Evolutionary conservation across 768 basidiomycete species (phyloP).

Genomic region (Amanita rimosa): DNA sequence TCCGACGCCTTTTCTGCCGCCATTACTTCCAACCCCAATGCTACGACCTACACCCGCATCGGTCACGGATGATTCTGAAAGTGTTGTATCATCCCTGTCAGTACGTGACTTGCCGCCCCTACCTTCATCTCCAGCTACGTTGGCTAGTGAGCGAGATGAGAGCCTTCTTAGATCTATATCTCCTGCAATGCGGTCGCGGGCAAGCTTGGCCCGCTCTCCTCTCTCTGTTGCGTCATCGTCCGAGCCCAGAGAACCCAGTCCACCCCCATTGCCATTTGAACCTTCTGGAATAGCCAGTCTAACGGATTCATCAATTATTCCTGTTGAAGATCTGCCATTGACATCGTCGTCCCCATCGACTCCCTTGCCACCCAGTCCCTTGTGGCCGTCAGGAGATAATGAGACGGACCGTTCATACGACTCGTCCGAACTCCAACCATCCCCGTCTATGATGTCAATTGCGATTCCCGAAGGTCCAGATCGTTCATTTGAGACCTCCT

Average conservation of each 20-base stretch:
- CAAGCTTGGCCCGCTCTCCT: neutral
- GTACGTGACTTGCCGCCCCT: slow-evolving; percentile 11
- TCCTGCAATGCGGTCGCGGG: neutral
- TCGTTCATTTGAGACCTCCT: slow-evolving; percentile 62
- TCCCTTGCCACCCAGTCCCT: slow-evolving; percentile 22
- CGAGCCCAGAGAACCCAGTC: neutral
- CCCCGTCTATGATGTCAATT: slow-evolving; percentile 46
- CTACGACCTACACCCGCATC: slow-evolving; percentile 7
- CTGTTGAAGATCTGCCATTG: neutral
- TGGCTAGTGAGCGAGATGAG: slow-evolving; percentile 9
- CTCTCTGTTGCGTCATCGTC: neutral
- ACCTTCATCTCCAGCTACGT: slow-evolving; percentile 11
- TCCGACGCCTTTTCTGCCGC: slow-evolving; percentile 14
- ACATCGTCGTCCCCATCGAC: neutral
- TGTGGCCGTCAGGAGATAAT: slow-evolving; percentile 38
- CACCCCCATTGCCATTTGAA: neutral
- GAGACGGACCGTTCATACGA: slow-evolving; percentile 63
- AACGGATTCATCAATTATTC: slow-evolving; percentile 11
- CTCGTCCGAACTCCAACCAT: slow-evolving; percentile 63
- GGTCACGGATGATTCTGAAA: slow-evolving; percentile 15
- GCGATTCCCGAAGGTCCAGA: slow-evolving; percentile 52
- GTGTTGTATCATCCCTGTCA: slow-evolving; percentile 22
- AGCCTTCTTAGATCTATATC: neutral
- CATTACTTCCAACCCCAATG: slow-evolving; percentile 10
- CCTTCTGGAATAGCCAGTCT: slow-evolving; percentile 11